phyloP scores from a whole-genome alignment of 805 yeast genomes.

The Pichia insulana region DNA sequence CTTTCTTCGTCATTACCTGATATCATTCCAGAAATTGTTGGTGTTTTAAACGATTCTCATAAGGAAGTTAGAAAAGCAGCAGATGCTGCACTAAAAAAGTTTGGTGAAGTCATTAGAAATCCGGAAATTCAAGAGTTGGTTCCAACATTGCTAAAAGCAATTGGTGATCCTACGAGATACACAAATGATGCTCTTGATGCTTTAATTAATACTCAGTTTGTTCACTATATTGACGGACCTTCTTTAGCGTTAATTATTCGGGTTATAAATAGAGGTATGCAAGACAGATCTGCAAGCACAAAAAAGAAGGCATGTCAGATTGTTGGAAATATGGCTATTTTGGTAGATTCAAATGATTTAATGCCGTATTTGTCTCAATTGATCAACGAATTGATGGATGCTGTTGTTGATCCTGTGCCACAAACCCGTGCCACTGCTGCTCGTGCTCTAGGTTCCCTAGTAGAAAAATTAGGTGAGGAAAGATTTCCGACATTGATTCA shows the following conservation, averaged over 20 bases:
- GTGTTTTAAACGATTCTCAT: conserved; percentile 89
- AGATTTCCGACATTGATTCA: conserved; percentile 88
- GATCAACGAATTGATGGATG: conserved; percentile 75
- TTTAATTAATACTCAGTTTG: conserved; percentile 83
- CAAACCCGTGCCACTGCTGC: conserved; percentile 96
- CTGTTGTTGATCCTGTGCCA: conserved; percentile 98
- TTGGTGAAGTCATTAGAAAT: conserved; percentile 94
- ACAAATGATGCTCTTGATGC: conserved; percentile 85
- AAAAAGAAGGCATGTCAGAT: conserved; percentile 94
- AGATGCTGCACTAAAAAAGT: conserved; percentile 74
- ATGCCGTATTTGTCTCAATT: conserved; percentile 73
- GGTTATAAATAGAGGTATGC: conserved; percentile 92
- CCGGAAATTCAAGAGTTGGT: conserved; percentile 94
- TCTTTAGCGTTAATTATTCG: conserved; percentile 91
- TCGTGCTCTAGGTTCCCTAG: conserved; percentile 91
- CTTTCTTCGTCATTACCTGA: conserved; percentile 80
- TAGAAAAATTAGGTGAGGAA: conserved; percentile 93
- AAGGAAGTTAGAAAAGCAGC: conserved; percentile 97
- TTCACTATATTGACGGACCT: conserved; percentile 97
- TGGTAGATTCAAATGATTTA: conserved; percentile 82
- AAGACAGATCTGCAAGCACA: conserved; percentile 85
- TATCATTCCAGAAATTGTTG: conserved; percentile 94
- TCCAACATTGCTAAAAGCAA: conserved; percentile 80
- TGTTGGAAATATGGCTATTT: conserved; percentile 96
- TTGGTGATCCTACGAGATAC: conserved; percentile 88